These are phyloP conservation scores for Claviceps lovelessii DNA, from an alignment of 2,329 filamentous ascomycete species.

Conservation along the genomic window DNA sequence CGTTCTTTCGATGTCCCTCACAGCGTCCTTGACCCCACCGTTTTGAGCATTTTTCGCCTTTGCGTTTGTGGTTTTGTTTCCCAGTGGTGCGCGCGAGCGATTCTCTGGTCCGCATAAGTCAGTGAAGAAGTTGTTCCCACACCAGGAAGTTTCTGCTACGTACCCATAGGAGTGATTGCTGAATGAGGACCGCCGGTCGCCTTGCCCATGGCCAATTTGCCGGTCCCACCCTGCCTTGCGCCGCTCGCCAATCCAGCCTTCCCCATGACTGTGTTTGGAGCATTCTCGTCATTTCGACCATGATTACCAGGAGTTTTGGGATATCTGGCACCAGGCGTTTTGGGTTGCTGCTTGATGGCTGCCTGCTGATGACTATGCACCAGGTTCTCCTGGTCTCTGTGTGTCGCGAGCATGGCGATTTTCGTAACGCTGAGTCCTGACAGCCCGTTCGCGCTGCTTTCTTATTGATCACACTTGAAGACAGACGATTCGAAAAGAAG, in stretches of 20 bases:
- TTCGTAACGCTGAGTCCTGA: neutral
- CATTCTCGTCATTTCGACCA: constrained; percentile 75
- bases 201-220: constrained; percentile 33
- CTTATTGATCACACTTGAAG: neutral
- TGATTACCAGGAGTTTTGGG: constrained; percentile 74
- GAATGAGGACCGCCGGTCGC: constrained; percentile 32
- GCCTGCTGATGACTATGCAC: constrained; percentile 64
- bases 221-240: constrained; percentile 38
- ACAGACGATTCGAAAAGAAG: neutral
- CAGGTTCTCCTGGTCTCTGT: constrained; percentile 78
- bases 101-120: constrained; percentile 12
- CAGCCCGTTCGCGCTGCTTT: neutral
- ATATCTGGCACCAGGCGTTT: constrained; percentile 62
- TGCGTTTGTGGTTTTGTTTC: constrained; percentile 92
- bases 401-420: constrained; percentile 54
- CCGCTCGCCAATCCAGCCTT: constrained; percentile 34
- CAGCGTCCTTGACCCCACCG: constrained; percentile 45
- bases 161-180: constrained; percentile 72
- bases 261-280: constrained; percentile 23
- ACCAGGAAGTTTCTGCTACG: constrained; percentile 9
- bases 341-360: constrained; percentile 62
- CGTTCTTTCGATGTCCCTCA: constrained; percentile 48
- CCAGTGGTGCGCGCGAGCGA: constrained; percentile 64
- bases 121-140: constrained; percentile 1
- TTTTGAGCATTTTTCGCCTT: constrained; percentile 59